These are phyloP conservation scores for Suillus luteus DNA, from an alignment of 768 basidiomycete species.

Conservation along the genomic window DNA sequence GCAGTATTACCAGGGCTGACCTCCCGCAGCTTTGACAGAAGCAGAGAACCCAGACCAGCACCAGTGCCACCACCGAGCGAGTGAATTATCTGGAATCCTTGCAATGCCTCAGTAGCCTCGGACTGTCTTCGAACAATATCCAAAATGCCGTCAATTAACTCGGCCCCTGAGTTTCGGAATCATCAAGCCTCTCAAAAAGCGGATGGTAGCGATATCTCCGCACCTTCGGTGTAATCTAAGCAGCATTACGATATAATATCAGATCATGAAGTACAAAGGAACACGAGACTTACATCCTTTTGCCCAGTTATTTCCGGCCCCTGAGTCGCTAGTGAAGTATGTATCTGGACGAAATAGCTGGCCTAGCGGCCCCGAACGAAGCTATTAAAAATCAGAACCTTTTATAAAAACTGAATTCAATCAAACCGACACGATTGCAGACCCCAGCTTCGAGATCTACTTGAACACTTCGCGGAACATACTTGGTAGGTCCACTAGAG, in stretches of 20 bases:
- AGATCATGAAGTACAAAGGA: constrained; percentile 16
- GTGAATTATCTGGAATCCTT: constrained; percentile 89
- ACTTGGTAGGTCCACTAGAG: constrained; percentile 56
- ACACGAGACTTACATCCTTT: constrained; percentile 73
- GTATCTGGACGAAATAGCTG: constrained; percentile 86
- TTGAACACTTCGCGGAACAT: constrained; percentile 88
- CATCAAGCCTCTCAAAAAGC: constrained; percentile 1
- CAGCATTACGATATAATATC: constrained; percentile 21
- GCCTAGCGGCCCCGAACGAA: constrained; percentile 71
- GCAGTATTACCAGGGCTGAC: constrained; percentile 37
- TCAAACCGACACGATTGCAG: constrained; percentile 64
- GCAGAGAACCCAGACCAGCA: constrained; percentile 78
- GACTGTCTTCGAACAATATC: constrained; percentile 80
- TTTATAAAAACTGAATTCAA: not conserved
- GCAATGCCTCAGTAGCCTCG: constrained; percentile 81
- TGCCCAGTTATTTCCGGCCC: constrained; percentile 94
- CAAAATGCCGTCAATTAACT: constrained; percentile 84
- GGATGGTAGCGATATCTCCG: constrained; percentile 10
- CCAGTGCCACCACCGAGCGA: constrained; percentile 93
- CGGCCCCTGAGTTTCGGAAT: constrained; percentile 61
- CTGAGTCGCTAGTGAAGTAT: constrained; percentile 61
- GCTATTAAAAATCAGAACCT: constrained; percentile 37
- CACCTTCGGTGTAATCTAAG: constrained; percentile 87
- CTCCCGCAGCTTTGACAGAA: constrained; percentile 82
- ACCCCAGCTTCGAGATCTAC: constrained; percentile 91